Evolutionary conservation across 306 rosid genomes (phyloP), one percentile per base, ranked within the genome.

Genomic region (Citrullus colocynthis): DNA sequence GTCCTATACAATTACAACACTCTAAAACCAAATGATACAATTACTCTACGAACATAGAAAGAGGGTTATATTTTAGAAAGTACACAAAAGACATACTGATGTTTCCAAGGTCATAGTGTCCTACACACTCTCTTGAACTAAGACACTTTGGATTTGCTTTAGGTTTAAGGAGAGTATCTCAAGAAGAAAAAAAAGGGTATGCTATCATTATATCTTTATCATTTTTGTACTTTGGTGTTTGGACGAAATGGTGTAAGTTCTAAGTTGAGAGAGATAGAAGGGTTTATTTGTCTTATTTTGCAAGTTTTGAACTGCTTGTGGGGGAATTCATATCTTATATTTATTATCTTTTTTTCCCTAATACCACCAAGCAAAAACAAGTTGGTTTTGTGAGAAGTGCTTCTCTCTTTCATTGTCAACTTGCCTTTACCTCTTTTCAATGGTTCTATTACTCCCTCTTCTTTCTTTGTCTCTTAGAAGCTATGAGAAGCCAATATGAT

Each of bases 1-100:
- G 89, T 89, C 81, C 81, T 79, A 81, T 61, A 59, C 64, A 15
- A 77, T 41, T 78, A 37, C 83, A n/a, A 36, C 21, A 74, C 12
- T 48, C 52, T 48, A 48, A 48, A 48, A 48, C 52, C 52, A 48
- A 48, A 48, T 48, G 15, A 48, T 48, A 48, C 15, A 48, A 11
- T 48, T 48, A 48, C 12, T 45, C 4, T 45, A 45, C 51, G 11
- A 10, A 45, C 15, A 48, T 48, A 4, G 52, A 48, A 48, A 48
- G 54, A 65, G 57, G 7, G 67, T 9, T 71, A 6, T 13, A 41
- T 34, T 79, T 76, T 64, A 52, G 78, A 82, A 24, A 79, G 75
- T 77, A 79, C 54, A 79, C 85, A 78, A 79, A 83, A 82, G 78
- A 75, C 0, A 59, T 21, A 21, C 13, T 48, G 54, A 3, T 48